Percentiles rank a stretch among this genome's conserved stretches.
Conservation (phyloP, 2,329 filamentous ascomycete genomes). For the Clarireedia homoeocarpa region DNA sequence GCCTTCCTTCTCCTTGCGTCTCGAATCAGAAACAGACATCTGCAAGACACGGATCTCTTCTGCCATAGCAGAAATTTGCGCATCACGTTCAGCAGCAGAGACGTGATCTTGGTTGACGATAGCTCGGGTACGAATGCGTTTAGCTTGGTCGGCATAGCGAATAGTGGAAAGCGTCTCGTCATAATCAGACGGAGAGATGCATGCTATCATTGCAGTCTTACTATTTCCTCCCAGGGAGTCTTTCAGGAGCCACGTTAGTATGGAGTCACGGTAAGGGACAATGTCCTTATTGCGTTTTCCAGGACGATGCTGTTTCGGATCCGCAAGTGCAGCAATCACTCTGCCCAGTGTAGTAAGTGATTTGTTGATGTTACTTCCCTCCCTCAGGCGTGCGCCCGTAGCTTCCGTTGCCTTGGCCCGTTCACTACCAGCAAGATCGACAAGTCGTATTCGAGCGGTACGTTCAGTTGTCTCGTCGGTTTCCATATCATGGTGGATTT, state of each 20-base stretch:
- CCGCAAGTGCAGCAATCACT: conserved; percentile 83
- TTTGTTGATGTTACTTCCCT: conserved; percentile 98
- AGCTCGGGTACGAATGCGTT: conserved; percentile 89
- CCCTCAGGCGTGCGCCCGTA: conserved; percentile 79
- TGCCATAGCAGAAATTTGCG: conserved; percentile 88
- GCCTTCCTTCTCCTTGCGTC: conserved; percentile 66
- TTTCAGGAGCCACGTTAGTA: conserved; percentile 78
- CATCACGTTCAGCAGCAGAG: conserved; percentile 85
- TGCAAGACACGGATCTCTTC: conserved; percentile 87
- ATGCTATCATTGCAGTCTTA: conserved; percentile 99
- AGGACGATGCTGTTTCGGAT: conserved; percentile 53
- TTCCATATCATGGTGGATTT: conserved; percentile 94
- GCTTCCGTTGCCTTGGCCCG: conserved; percentile 93
- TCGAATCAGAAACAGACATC: conserved; percentile 57
- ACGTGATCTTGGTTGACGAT: conserved; percentile 94
- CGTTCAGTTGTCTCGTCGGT: conserved; percentile 98
- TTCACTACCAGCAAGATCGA: conserved; percentile 92
- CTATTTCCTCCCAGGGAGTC: conserved; percentile 94
- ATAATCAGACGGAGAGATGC: conserved; percentile 91
- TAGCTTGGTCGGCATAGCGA: conserved; percentile 94
- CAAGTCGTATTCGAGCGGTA: conserved; percentile 84
- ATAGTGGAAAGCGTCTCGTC: conserved; percentile 95
- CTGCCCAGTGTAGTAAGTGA: conserved; percentile 91
- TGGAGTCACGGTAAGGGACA: conserved; percentile 89
- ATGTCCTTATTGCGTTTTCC: conserved; percentile 60